Evolutionary conservation across 2,329 filamentous ascomycete species (phyloP).

Genomic region (Exophiala lecanii-corni): DNA sequence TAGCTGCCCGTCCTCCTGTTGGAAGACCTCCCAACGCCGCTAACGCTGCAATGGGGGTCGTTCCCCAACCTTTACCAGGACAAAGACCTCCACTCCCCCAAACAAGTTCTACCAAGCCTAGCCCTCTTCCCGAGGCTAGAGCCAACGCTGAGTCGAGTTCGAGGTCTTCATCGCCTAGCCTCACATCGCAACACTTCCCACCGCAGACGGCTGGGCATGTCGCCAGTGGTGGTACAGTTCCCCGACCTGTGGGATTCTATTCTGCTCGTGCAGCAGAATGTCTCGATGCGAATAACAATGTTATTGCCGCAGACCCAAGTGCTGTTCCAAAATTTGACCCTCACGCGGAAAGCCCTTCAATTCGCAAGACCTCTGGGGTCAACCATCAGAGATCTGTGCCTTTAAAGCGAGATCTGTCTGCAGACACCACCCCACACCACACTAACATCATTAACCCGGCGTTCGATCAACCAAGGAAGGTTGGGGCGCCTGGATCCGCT

Average conservation of each 20-base stretch:
- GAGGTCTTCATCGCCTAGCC: slow-evolving; percentile 21
- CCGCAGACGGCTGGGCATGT: slow-evolving; percentile 6
- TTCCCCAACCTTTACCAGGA: slow-evolving; percentile 19
- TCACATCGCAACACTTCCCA: slow-evolving; percentile 19
- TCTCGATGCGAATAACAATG: slow-evolving; percentile 48
- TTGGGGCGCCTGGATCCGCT: slow-evolving; percentile 14
- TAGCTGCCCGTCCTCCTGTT: neutral
- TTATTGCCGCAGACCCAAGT: slow-evolving; percentile 40
- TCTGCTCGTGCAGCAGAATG: slow-evolving; percentile 63
- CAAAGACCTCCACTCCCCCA: slow-evolving; percentile 10
- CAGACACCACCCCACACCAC: slow-evolving; percentile 28
- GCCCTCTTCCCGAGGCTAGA: slow-evolving; percentile 5
- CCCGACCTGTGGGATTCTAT: slow-evolving; percentile 59
- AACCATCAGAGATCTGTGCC: slow-evolving; percentile 76
- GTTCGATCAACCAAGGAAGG: slow-evolving; percentile 12
- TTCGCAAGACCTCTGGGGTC: slow-evolving; percentile 81
- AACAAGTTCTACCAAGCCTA: slow-evolving; percentile 3
- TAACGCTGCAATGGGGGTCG: slow-evolving; percentile 2
- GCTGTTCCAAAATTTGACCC: slow-evolving; percentile 62
- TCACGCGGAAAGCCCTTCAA: slow-evolving; percentile 73
- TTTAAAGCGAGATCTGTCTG: slow-evolving; percentile 47
- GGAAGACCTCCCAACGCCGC: slow-evolving; percentile 2
- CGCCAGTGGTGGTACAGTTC: neutral
- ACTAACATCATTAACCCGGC: slow-evolving; percentile 19
- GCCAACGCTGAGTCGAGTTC: slow-evolving; percentile 1